Evolutionary conservation across 164 flowering plant species (phyloP).

Genomic region (Chimonanthus salicifolius): DNA sequence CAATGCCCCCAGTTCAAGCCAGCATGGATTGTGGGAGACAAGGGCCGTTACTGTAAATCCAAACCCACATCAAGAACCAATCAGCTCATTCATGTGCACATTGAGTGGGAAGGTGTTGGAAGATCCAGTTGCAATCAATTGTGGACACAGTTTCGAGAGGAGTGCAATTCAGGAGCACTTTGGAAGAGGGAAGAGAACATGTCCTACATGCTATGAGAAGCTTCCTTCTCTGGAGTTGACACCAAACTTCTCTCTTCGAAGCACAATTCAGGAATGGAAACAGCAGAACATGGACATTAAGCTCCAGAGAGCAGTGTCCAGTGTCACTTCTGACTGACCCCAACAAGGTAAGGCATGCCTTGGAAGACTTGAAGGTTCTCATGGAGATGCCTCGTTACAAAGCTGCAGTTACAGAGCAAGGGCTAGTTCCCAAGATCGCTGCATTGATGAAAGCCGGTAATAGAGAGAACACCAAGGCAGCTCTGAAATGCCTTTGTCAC

Average conservation of each 20-base stretch:
- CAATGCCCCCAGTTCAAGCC: neutral
- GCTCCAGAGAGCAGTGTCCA: conserved; percentile 10
- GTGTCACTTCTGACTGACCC: conserved; percentile 16
- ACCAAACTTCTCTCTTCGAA: conserved; percentile 18
- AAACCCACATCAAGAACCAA: neutral
- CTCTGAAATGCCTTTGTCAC: conserved; percentile 22
- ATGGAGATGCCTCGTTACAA: conserved; percentile 13
- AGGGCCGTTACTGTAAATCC: neutral
- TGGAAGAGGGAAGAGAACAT: conserved; percentile 13
- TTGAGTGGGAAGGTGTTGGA: conserved; percentile 13
- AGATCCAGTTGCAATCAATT: conserved; percentile 20
- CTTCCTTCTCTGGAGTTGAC: conserved; percentile 13
- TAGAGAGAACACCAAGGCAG: conserved; percentile 15
- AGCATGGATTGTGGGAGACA: neutral
- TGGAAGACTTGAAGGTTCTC: conserved; percentile 18
- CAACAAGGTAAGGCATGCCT: conserved; percentile 7
- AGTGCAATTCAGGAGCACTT: conserved; percentile 18
- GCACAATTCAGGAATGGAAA: conserved; percentile 20
- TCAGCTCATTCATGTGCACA: conserved; percentile 14
- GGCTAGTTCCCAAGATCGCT: conserved; percentile 17
- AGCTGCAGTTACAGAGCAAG: conserved; percentile 11
- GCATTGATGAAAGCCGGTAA: conserved; percentile 6
- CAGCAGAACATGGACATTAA: conserved; percentile 14
- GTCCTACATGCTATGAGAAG: conserved; percentile 21
- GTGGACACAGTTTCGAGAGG: conserved; percentile 25